Base-by-base conservation (phyloP, 2,329 filamentous ascomycete genomes). In the Xylariaceae sp. region DNA sequence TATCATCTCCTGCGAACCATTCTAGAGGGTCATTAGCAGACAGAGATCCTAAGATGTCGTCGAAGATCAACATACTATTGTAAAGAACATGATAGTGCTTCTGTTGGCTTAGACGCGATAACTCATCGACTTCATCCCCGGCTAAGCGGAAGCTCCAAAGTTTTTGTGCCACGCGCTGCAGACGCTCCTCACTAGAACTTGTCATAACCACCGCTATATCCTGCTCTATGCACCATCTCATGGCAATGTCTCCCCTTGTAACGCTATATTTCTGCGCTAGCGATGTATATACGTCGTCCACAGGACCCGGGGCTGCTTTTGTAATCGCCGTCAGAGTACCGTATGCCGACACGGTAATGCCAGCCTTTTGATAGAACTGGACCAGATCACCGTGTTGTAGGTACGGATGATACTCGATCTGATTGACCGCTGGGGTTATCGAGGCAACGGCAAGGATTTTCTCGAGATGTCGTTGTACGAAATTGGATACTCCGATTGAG, bases 401-500 rank as follows among this genome's bases (percentile, higher is more conserved):
- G 62, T 88, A 88, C 0, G 87, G 86, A 66, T 93, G 85, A 59
- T 79, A 83, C 70, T 92, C 87, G 60, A 92, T 86, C 73, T 93
- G 87, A 69, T 92, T 91, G 50, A 86, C 77, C 6, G 79, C 82
- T 1, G 88, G 88, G 3, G 71, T 62, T 49, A 85, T 63, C 55
- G 75, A 77, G 40, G 82, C 82, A 5, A 80, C 79, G 61, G 75
- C 63, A 2, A 84, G 68, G 34, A 83, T 61, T 3, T 67, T 59
- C 61, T 83, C 75, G 17, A 85, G 65, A 53, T 85, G 69, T 35
- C 67, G 60, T 55, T 74, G 67, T 23, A 78, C 58, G 60, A 86
- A 92, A 70, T 92, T 93, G 58, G 83, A 88, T 12, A 93, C 82
- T 41, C 88, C 88, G 55, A 93, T 89, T 45, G 83, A 80, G 54